Evolutionary conservation across 768 basidiomycete genomes (phyloP).

Genomic region (Pleurotus ostreatus): DNA sequence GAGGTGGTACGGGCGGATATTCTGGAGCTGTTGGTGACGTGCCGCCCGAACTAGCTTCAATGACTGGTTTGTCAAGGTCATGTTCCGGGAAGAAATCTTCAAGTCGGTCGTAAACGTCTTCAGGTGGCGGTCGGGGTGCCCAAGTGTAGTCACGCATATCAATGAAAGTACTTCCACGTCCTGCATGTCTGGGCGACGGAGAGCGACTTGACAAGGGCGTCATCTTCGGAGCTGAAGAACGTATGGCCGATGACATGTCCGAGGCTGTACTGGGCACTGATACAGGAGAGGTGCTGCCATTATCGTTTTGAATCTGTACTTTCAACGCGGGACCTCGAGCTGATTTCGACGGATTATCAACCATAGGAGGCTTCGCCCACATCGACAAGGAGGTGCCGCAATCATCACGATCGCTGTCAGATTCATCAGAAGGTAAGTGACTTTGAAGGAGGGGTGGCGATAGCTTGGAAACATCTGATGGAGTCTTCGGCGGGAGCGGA

Average conservation of each 20-base stretch:
- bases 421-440: constrained; percentile 36
- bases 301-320: constrained; percentile 34
- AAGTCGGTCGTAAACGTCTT: constrained; percentile 89
- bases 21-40: constrained; percentile 72
- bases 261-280: constrained; percentile 11
- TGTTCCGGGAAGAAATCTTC: constrained; percentile 96
- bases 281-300: constrained; percentile 11
- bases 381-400: constrained; percentile 30
- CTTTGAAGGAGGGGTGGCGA: not conserved
- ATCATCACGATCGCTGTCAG: constrained; percentile 41
- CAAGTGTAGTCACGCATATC: constrained; percentile 67
- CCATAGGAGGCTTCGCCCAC: constrained; percentile 39
- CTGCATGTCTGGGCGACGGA: constrained; percentile 21
- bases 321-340: constrained; percentile 38
- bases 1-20: constrained; percentile 34
- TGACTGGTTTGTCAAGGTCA: constrained; percentile 93
- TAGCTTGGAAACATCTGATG: not conserved
- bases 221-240: constrained; percentile 6
- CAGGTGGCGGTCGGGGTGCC: constrained; percentile 87
- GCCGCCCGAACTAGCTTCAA: constrained; percentile 79
- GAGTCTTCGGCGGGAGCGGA: constrained; percentile 3
- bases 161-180: constrained; percentile 56
- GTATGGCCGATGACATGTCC: not conserved
- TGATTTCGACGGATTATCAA: constrained; percentile 22
- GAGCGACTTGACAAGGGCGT: constrained; percentile 11